Conservation (phyloP, 2,329 filamentous ascomycete species). For the Pochonia chlamydosporia region DNA sequence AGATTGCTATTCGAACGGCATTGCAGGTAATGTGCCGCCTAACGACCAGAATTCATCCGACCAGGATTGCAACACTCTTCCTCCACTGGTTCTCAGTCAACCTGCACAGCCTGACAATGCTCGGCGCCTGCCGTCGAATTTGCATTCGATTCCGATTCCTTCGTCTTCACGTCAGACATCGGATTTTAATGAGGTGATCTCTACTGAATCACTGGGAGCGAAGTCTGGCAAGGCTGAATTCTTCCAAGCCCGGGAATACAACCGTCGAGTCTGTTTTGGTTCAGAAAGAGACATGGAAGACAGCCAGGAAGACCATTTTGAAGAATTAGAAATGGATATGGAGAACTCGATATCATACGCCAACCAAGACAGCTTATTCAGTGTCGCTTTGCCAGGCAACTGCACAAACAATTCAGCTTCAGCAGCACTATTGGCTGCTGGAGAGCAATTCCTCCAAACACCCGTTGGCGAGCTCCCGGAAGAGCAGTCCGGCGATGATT, state of each 20-base stretch:
- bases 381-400: neutral
- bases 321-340: neutral
- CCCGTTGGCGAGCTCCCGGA: constrained; percentile 7
- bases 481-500: neutral
- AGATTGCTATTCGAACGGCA: no score
- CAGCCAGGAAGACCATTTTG: constrained; percentile 13
- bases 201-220: neutral
- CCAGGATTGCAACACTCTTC: neutral
- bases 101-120: neutral
- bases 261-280: constrained; percentile 11
- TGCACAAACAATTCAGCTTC: constrained; percentile 7
- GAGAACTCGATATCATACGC: neutral
- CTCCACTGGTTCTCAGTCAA: neutral
- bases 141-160: no score
- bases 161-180: neutral
- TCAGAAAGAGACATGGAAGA: neutral
- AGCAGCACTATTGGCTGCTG: constrained; percentile 20
- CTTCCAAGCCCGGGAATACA: constrained; percentile 33
- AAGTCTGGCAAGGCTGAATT: constrained; percentile 17
- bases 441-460: constrained; percentile 26
- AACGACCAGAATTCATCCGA: neutral
- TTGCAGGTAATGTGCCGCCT: neutral
- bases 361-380: neutral
- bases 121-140: no score
- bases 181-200: neutral